A percentile compares a stretch with the other conserved stretches of the same genome.
phyloP scores from a whole-genome alignment of 306 rosid genomes.

The Alnus rubra region DNA sequence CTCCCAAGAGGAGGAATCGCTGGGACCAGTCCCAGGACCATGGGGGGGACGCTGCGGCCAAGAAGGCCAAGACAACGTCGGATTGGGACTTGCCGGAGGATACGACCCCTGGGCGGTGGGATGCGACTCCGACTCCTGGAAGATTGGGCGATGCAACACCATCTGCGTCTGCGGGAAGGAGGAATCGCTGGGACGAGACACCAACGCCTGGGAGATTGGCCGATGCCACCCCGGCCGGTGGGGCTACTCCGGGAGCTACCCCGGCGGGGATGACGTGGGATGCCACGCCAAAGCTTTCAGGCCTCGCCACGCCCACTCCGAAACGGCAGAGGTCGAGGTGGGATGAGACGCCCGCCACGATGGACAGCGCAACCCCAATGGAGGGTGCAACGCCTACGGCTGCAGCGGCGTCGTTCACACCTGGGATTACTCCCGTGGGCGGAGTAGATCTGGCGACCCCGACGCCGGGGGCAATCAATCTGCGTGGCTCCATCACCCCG shows the following conservation, averaged over 20 bases:
- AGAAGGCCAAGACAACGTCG: constrained; percentile 47
- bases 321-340: constrained; percentile 71
- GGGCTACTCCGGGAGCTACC: constrained; percentile 70
- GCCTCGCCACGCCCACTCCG: constrained; percentile 73
- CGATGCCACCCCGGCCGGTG: constrained; percentile 72
- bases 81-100: constrained; percentile 78
- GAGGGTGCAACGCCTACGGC: constrained; percentile 65
- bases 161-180: constrained; percentile 46
- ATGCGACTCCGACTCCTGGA: constrained; percentile 65
- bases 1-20: constrained; percentile 64
- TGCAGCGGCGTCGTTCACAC: constrained; percentile 50
- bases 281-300: constrained; percentile 67
- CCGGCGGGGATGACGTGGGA: constrained; percentile 87
- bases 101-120: constrained; percentile 64
- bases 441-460: constrained; percentile 71
- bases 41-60: constrained; percentile 28
- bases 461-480: constrained; percentile 55
- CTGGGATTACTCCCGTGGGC: constrained; percentile 74
- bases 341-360: constrained; percentile 77
- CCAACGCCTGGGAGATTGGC: constrained; percentile 71
- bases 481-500: constrained; percentile 64
- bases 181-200: constrained; percentile 78
- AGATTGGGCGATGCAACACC: constrained; percentile 61
- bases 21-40: constrained; percentile 78
- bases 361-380: constrained; percentile 76